phyloP scores from a whole-genome alignment of 1,284 basidiomycete genomes.

The Cryptococcus floricola region DNA sequence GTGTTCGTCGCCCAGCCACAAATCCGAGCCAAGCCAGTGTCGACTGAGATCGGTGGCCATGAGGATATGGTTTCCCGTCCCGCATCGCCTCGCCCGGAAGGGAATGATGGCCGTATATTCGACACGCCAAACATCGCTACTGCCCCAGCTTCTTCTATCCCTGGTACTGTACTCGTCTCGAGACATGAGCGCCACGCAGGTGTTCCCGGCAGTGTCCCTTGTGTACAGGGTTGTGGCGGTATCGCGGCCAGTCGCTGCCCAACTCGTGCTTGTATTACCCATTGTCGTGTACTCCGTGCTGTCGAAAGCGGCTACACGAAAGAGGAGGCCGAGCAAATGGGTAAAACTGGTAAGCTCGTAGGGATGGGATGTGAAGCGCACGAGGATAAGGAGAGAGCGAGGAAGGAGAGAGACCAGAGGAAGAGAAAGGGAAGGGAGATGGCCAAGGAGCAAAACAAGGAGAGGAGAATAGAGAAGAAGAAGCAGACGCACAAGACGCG shows the following conservation, averaged over 20 bases:
- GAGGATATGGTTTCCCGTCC: slow-evolving; percentile 16
- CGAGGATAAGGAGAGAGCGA: slow-evolving; percentile 44
- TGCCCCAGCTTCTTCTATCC: slow-evolving; percentile 12
- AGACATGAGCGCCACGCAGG: slow-evolving; percentile 7
- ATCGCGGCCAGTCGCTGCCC: slow-evolving; percentile 43
- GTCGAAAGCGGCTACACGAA: slow-evolving; percentile 33
- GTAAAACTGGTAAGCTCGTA: slow-evolving; percentile 28
- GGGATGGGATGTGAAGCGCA: slow-evolving; percentile 50
- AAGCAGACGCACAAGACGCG: slow-evolving; percentile 12
- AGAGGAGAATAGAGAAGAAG: slow-evolving; percentile 8
- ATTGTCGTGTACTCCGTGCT: slow-evolving; percentile 44
- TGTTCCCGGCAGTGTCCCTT: neutral
- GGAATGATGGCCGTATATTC: neutral
- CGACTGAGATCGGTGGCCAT: slow-evolving; percentile 23
- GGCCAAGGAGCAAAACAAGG: slow-evolving; percentile 9
- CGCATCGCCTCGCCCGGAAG: slow-evolving; percentile 3
- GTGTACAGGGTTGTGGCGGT: slow-evolving; percentile 25
- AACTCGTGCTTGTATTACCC: slow-evolving; percentile 40
- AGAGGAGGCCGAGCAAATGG: slow-evolving; percentile 28
- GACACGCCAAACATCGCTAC: slow-evolving; percentile 1
- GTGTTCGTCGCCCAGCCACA: slow-evolving; percentile 85
- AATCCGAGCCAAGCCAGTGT: slow-evolving; percentile 56
- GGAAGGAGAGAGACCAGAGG: slow-evolving; percentile 35
- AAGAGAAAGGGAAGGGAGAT: slow-evolving; percentile 31
- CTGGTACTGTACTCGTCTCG: slow-evolving; percentile 9